phyloP scores from a whole-genome alignment of 169 alveolate genomes.

The Plasmodium cynomolgi region DNA sequence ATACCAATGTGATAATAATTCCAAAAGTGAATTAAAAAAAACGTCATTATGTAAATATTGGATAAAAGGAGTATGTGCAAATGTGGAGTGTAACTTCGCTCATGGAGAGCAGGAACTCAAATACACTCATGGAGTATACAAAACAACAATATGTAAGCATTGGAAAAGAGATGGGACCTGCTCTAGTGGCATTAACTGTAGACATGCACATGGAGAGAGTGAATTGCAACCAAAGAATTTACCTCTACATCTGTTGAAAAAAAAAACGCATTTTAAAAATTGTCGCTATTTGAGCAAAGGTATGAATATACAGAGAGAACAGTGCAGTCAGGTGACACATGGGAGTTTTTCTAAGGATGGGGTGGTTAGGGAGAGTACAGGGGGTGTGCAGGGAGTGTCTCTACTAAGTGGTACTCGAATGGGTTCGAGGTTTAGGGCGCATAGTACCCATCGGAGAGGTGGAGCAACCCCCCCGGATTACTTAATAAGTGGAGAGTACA shows the following conservation, averaged over 20 bases:
- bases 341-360: too few relatives aligned
- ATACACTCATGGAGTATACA: constrained; percentile 81
- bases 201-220: constrained; percentile 86
- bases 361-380: too few relatives aligned
- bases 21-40: constrained; percentile 17
- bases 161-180: constrained; percentile 82
- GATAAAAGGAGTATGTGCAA: constrained; percentile 82
- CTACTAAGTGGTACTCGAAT: too few relatives aligned
- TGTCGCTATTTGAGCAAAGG: neutral
- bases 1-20: neutral
- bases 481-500: too few relatives aligned
- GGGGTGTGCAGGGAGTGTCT: too few relatives aligned
- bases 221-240: constrained; percentile 83
- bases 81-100: constrained; percentile 82
- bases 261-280: constrained; percentile 54
- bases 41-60: constrained; percentile 83
- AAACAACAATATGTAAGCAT: constrained; percentile 82
- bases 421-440: too few relatives aligned
- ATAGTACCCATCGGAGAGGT: too few relatives aligned
- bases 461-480: too few relatives aligned
- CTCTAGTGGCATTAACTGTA: constrained; percentile 78
- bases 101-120: constrained; percentile 82
- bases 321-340: too few relatives aligned
- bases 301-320: too few relatives aligned
- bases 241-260: constrained; percentile 77